Evolutionary conservation across 148 eudicot species (phyloP).

Genomic region (Camellia lanceoleosa): DNA sequence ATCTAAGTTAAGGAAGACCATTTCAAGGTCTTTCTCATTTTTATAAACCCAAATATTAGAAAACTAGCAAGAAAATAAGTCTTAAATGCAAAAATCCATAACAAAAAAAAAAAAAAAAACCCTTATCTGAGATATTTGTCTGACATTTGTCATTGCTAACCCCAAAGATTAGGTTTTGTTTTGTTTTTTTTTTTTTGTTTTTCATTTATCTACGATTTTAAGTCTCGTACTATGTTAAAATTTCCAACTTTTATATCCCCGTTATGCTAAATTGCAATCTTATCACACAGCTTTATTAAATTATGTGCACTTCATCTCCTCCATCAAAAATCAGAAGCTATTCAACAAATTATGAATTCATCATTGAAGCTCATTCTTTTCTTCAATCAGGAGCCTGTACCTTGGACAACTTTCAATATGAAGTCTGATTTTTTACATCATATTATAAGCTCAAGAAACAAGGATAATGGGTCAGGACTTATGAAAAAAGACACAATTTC

Average conservation of each 20-base stretch:
- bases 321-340: background rate
- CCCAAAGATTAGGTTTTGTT: background rate
- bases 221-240: background rate
- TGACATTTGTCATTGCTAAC: too few species aligned
- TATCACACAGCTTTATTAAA: background rate
- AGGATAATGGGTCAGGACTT: background rate
- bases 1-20: background rate
- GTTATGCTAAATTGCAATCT: background rate
- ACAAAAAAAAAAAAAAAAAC: background rate
- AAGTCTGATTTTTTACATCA: background rate
- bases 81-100: background rate
- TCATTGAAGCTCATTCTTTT: background rate
- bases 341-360: background rate
- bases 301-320: background rate
- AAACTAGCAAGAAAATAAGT: background rate
- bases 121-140: background rate
- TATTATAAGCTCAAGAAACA: background rate
- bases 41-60: background rate
- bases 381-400: background rate
- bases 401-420: background rate
- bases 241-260: background rate
- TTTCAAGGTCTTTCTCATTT: background rate
- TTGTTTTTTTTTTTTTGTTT: too few species aligned
- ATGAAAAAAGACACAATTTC: background rate
- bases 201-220: background rate